Conservation (phyloP, 495 filamentous ascomycete genomes). For the Annulohypoxylon stygium region DNA sequence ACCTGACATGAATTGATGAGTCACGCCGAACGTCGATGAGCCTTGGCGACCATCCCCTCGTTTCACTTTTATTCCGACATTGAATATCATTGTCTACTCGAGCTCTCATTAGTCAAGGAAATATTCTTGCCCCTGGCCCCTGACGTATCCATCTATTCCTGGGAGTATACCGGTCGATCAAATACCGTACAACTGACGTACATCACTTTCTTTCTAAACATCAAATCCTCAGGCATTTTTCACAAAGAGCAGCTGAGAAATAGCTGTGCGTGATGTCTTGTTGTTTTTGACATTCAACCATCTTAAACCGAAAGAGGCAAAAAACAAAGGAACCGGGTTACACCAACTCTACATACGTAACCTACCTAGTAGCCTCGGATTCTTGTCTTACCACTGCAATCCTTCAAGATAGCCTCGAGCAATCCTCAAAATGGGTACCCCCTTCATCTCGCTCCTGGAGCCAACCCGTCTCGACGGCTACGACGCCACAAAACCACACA, state of each 20-base stretch:
- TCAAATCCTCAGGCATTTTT: background rate
- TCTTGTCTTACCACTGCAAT: background rate
- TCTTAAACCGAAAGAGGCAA: background rate
- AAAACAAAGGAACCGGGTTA: background rate
- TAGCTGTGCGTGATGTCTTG: background rate
- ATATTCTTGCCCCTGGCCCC: background rate
- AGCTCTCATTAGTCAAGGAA: conserved; percentile 21
- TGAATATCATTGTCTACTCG: background rate
- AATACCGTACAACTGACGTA: background rate
- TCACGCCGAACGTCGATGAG: conserved; percentile 1
- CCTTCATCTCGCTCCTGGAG: conserved; percentile 63
- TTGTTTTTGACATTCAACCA: background rate
- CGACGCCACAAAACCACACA: conserved; percentile 54
- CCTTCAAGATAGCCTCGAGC: background rate
- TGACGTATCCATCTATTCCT: conserved; percentile 4
- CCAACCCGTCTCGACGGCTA: conserved; percentile 62
- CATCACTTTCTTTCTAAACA: background rate
- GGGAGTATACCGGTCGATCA: background rate
- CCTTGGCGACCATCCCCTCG: conserved; percentile 22
- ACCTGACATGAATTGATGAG: conserved; percentile 11
- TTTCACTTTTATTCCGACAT: conserved; percentile 19
- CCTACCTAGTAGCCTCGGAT: background rate
- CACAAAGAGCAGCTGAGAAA: background rate
- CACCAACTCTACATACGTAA: background rate
- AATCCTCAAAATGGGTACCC: conserved; percentile 53